phyloP scores from a whole-genome alignment of 768 basidiomycete species.

The Exidia glandulosa region DNA sequence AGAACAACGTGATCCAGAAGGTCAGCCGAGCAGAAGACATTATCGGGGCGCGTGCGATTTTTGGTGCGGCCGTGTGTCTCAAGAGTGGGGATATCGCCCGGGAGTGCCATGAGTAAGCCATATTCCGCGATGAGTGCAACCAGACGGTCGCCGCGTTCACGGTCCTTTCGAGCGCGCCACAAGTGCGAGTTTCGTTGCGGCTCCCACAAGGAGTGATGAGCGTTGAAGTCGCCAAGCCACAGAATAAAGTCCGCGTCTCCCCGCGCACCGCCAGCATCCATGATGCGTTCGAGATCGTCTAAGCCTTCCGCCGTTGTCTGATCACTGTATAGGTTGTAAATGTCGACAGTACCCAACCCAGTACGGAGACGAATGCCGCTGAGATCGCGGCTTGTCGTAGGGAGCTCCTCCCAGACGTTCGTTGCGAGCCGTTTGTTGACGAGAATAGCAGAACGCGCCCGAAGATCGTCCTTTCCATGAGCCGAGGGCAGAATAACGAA shows the following conservation, averaged over 20 bases:
- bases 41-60: constrained; percentile 30
- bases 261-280: not conserved
- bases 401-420: too few species aligned
- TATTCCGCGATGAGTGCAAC: constrained; percentile 27
- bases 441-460: too few species aligned
- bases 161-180: not conserved
- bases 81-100: too few species aligned
- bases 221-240: constrained; percentile 31
- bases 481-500: too few species aligned
- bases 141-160: constrained; percentile 19
- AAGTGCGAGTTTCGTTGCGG: constrained; percentile 15
- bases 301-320: not conserved
- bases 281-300: not conserved
- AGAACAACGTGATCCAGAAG: constrained; percentile 11
- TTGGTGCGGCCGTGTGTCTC: too few species aligned
- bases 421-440: too few species aligned
- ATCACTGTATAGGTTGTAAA: constrained; percentile 32
- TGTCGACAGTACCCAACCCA: too few species aligned
- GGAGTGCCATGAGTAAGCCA: too few species aligned
- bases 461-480: too few species aligned
- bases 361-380: too few species aligned
- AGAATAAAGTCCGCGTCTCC: constrained; percentile 10
- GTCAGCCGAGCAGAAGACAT: constrained; percentile 24
- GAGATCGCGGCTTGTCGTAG: too few species aligned
- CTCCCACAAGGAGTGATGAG: constrained; percentile 33